Evolutionary conservation across 139 green algal species (phyloP).

Genomic region (Yamagishiella unicocca): DNA sequence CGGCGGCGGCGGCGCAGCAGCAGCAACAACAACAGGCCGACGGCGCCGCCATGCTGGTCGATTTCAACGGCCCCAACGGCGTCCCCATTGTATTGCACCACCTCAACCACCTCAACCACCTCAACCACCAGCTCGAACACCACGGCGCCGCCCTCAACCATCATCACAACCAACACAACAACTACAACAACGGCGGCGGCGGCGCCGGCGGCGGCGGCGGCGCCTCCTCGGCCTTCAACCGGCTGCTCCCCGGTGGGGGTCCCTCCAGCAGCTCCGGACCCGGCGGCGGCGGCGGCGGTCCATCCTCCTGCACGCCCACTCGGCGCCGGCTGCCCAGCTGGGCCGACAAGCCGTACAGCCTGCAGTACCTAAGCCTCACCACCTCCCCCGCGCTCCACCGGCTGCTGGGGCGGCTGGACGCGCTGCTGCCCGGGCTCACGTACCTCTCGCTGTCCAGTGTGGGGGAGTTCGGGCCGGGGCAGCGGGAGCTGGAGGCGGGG

Average conservation of each 20-base stretch:
- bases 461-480: constrained; percentile 27
- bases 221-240: background rate
- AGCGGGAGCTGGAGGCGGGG: constrained; percentile 36
- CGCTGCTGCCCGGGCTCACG: constrained; percentile 9
- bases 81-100: too few species aligned
- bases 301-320: background rate
- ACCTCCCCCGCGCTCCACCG: constrained; percentile 12
- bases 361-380: constrained; percentile 38
- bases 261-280: background rate
- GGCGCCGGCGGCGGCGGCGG: background rate
- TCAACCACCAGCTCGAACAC: background rate
- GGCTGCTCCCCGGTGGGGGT: background rate
- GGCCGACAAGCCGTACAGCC: background rate
- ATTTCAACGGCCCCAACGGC: background rate
- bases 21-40: background rate
- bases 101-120: background rate
- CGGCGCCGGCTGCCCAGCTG: constrained; percentile 1
- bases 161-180: background rate
- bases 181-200: background rate
- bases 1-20: background rate
- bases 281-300: background rate
- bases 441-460: constrained; percentile 26
- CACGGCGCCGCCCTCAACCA: background rate
- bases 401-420: constrained; percentile 26
- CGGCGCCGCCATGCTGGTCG: background rate